Base-by-base conservation (phyloP, 2,329 filamentous ascomycete genomes). In the Xylariaceae sp. region DNA sequence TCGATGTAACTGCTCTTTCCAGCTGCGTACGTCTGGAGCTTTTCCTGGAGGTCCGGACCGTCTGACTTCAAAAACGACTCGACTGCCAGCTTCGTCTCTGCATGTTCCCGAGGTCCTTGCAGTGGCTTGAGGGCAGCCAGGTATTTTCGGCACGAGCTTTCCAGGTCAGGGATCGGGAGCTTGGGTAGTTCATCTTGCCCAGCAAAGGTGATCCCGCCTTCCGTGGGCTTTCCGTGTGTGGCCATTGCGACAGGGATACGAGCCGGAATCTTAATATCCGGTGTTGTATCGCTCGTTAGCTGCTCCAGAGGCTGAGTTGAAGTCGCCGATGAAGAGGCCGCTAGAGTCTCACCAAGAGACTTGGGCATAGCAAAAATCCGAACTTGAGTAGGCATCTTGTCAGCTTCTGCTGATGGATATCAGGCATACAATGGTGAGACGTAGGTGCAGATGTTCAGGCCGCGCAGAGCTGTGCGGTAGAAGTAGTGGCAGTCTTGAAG, bases 1-100 rank as follows among this genome's bases (percentile, higher is more conserved):
- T 97, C 92, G 54, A 98, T 97, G 59, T 96, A 98, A 64, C 90
- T 97, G 26, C 87, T 87, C 66, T 89, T 90, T 31, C 85, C 88
- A 34, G 79, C 81, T 7, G 92, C 89, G 68, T 97, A 98, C 54
- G 83, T 81, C 68, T 89, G 92, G 40, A 97, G 66, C 62, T 84
- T 89, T 45, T 92, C 87, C 59, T 98, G 89, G 33, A 98, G 66
- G 31, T 84, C 79, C 0, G 85, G 86, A 0, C 92, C 92, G 47
- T 96, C 89, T 1, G 73, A 69, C 51, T 75, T 81, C 28, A 96
- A 64, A 51, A 97, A 97, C 19, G 95, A 88, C 9, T 83, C 71
- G 1, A 94, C 82, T 1, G 90, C 87, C 45, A 81, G 74, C 52
- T 75, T 78, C 1, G 86, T 94, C 43, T 97, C 88, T 34, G 80